Conservation (phyloP, 1,139 yeast genomes). For the Yamadazyma diospyri region DNA sequence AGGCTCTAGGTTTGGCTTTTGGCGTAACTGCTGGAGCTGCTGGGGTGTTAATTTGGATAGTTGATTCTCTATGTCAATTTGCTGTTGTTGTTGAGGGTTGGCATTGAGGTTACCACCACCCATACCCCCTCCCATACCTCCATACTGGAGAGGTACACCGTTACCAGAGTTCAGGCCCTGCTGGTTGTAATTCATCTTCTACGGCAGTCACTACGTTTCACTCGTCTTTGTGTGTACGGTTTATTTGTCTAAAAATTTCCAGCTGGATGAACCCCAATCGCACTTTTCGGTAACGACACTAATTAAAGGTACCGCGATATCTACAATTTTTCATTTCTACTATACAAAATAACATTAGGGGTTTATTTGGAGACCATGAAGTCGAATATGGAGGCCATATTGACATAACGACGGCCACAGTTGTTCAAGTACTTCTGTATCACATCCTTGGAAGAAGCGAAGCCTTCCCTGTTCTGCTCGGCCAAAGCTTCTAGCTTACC, state of each 20-base stretch:
- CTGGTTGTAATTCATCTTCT: conserved; percentile 18
- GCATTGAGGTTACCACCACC: too few relatives aligned
- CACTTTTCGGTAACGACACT: conserved; percentile 1
- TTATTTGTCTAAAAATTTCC: conserved; percentile 1
- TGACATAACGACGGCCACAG: conserved; percentile 90
- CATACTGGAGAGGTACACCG: conserved; percentile 9
- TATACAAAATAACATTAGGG: conserved; percentile 1
- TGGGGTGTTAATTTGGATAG: conserved; percentile 42
- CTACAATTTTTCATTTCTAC: conserved; percentile 1
- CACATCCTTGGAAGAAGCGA: conserved; percentile 56
- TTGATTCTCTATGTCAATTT: conserved; percentile 16
- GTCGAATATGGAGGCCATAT: conserved; percentile 78
- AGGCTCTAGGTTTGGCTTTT: conserved; percentile 45
- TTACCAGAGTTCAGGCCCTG: conserved; percentile 11
- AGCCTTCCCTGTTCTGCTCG: conserved; percentile 71
- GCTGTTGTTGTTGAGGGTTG: conserved; percentile 15
- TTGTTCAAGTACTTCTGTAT: conserved; percentile 73
- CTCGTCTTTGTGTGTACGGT: too few relatives aligned
- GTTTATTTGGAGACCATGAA: conserved; percentile 30
- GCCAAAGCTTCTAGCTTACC: conserved; percentile 70
- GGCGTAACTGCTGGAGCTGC: conserved; percentile 46
- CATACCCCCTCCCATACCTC: conserved; percentile 2
- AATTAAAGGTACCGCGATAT: too few relatives aligned
- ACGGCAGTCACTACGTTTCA: too few relatives aligned
- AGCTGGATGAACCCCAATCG: conserved; percentile 1